Percentiles rank a stretch among this genome's conserved stretches.
phyloP scores from a whole-genome alignment of 106 monocot genomes.

The Hemerocallis citrina region DNA sequence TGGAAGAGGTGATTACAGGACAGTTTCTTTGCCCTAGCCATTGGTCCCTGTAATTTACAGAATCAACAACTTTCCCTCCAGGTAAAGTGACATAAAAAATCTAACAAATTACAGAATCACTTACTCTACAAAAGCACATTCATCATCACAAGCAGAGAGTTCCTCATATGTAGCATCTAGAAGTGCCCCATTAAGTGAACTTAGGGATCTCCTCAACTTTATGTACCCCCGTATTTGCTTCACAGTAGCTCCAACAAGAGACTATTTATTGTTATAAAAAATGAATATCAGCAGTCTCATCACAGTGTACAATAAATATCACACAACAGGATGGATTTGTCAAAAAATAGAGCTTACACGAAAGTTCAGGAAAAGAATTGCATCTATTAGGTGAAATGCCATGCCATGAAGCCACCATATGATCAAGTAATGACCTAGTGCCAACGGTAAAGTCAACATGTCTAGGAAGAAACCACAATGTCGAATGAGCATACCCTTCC shows the following conservation, averaged over 20 bases:
- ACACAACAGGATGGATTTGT: background rate
- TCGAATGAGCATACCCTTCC: constrained; percentile 57
- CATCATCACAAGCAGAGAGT: constrained; percentile 74
- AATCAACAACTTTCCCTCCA: background rate
- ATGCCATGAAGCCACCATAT: constrained; percentile 96
- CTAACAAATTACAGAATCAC: constrained; percentile 4
- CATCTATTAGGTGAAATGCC: constrained; percentile 86
- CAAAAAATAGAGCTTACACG: constrained; percentile 46
- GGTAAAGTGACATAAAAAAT: background rate
- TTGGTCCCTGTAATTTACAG: constrained; percentile 64
- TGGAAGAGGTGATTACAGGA: constrained; percentile 95
- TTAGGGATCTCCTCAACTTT: constrained; percentile 67
- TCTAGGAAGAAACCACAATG: constrained; percentile 84
- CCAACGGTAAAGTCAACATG: constrained; percentile 58
- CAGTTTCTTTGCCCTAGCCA: constrained; percentile 90
- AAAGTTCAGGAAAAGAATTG: constrained; percentile 73
- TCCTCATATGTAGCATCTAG: constrained; percentile 91
- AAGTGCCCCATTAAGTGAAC: constrained; percentile 76
- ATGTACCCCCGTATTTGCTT: constrained; percentile 66
- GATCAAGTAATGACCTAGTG: constrained; percentile 76
- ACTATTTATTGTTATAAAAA: constrained; percentile 33
- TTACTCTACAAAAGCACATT: constrained; percentile 96
- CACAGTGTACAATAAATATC: background rate
- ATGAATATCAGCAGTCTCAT: background rate
- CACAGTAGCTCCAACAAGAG: constrained; percentile 53